Base-by-base conservation (phyloP, 371 early-diverging fungal species). In the Mucor piriformis region DNA sequence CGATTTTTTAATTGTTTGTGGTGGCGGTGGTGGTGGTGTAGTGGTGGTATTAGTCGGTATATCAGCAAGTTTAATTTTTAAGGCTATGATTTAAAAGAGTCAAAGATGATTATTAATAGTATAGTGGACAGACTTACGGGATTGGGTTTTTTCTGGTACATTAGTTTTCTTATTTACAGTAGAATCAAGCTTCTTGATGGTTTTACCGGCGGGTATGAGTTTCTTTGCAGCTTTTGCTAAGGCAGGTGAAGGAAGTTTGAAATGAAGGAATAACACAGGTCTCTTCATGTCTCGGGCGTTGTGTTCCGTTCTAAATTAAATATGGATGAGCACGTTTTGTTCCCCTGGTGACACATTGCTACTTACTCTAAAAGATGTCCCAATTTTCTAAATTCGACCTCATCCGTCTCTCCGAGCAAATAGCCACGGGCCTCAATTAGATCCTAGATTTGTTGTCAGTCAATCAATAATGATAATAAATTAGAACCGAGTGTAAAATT, bases 391-490 rank as follows among this genome's bases (percentile, higher is more conserved):
- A 24, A 57, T 50, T 57, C 58, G 11, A 57, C 58, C 32, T 57
- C 58, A 23, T 57, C 58, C 29, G 25, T 15, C n/a, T 53, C 53
- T 11, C 49, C 50, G 6, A 57, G 7, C 6, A 57, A 49, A 21
- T 57, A 57, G 27, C 50, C 50, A n/a, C 58, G 58, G 24, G 58
- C 58, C 21, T 57, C 58, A 40, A 57, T 57, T 18, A 57, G 25
- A 32, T 57, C 58, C 58, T 57, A 47, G 8, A 8, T 25, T 11
- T 10, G 6, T 3, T 5, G 16, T 16, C 4, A 13, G n/a, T 48
- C 23, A 24, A 47, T 32, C 33, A 6, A 55, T 23, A 11, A 27
- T 15, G n/a, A 23, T 6, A 24, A 21, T 1, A 46, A 15, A n/a
- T n/a, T n/a, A n/a, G n/a, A n/a, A n/a, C n/a, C n/a, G n/a, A n/a